phyloP scores from a whole-genome alignment of 169 alveolate species.

The Eimeria tenella region DNA sequence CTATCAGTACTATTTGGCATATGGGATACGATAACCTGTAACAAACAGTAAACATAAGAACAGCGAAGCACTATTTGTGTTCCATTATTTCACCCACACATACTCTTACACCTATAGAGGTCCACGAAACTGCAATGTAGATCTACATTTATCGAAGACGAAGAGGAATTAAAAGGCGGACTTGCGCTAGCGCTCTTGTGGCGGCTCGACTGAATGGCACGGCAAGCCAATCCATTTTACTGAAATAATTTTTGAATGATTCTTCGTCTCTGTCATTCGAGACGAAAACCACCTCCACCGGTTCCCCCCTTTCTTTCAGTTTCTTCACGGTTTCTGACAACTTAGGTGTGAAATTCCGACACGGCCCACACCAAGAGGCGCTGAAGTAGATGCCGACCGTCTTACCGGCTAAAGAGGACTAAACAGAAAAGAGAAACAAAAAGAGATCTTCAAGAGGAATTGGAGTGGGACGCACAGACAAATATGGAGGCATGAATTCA shows the following conservation, averaged over 20 bases:
- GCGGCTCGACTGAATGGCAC: conserved; percentile 84
- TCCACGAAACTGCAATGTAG: too few relatives aligned
- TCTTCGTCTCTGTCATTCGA: conserved; percentile 84
- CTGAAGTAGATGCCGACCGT: conserved; percentile 87
- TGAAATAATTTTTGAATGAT: conserved; percentile 85
- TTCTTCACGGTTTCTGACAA: conserved; percentile 84
- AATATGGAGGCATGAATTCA: too few relatives aligned
- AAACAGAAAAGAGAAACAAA: not conserved
- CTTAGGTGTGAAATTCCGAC: conserved; percentile 89
- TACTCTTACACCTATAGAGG: not conserved
- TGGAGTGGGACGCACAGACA: too few relatives aligned
- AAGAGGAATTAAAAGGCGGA: not conserved
- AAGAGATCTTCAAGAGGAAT: not conserved
- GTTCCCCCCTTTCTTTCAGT: conserved; percentile 66
- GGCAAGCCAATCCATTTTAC: conserved; percentile 86
- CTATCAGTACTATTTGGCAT: too few relatives aligned
- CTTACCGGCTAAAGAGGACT: conserved; percentile 53
- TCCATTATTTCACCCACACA: not conserved
- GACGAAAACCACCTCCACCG: conserved; percentile 86
- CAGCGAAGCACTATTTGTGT: not conserved
- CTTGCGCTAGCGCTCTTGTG: conserved; percentile 55
- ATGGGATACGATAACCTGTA: too few relatives aligned
- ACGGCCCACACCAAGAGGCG: conserved; percentile 92
- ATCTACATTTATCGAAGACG: not conserved
- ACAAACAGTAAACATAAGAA: not conserved